Evolutionary conservation across 192 early-diverging fungal species (phyloP), one percentile per base, ranked within the genome.

Genomic region (Backusella macrospora): DNA sequence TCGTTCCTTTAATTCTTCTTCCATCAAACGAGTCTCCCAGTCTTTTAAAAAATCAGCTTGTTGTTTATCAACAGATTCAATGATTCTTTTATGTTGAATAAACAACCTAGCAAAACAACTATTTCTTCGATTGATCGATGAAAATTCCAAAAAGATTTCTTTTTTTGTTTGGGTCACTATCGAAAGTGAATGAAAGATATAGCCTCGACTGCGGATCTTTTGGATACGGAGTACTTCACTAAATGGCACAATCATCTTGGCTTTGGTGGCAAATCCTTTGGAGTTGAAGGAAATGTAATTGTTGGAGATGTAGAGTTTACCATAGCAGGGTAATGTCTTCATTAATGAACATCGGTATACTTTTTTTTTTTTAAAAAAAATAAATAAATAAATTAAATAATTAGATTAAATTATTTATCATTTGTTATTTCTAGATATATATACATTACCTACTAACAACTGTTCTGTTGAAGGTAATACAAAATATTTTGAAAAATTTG

Each of bases 261-360:
- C 78, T 16, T 83, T 73, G 4, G 78, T 79, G 16, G 84, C 89
- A 66, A 89, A 80, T 8, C 81, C 76, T 55, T 81, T 83, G 15
- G 88, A 87, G 47, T 86, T 86, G 78, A 88, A 92, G 47, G 87
- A 92, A 6, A 92, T 38, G 59, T 90, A 86, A 66, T 88, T 82
- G 18, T 75, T 79, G 0, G 90, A 89, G 12, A 92, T 77, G 68
- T 91, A 92, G 0, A 91, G 52, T 65, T 83, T 82, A 26, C 90
- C 90, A 48, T 87, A 85, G 18, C 83, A 77, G 5, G 90, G 90
- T 16, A 91, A 15, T 37, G 81, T 77, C 12, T 83, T 77, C 39
- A 85, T 62, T 8, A 90, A 71, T 18, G 79, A 89, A 37, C 85
- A 86, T 14, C 80, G 73, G 62, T 82, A 86, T 1, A 88, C 82